Conservation (phyloP, 768 basidiomycete genomes). For the Rhizopogon rudus region DNA sequence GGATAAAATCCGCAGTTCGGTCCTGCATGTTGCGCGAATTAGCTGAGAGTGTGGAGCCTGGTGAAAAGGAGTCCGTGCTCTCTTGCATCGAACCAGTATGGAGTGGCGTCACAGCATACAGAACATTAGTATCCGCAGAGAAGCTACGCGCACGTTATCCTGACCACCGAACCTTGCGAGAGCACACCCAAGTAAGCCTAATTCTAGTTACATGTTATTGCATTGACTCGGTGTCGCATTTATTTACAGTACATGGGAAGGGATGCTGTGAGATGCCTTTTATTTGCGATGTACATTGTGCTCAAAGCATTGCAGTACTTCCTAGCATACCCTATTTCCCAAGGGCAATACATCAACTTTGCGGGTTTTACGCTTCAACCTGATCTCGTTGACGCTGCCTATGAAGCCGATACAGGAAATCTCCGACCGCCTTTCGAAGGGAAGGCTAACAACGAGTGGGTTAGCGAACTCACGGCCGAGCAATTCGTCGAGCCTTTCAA, state of each 20-base stretch:
- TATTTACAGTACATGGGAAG: conserved; percentile 53
- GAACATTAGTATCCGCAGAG: conserved; percentile 52
- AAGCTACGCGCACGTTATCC: conserved; percentile 37
- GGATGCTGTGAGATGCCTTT: conserved; percentile 33
- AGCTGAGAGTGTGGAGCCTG: conserved; percentile 28
- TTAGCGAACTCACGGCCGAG: conserved; percentile 37
- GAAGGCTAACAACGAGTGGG: conserved; percentile 40
- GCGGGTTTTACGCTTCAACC: conserved; percentile 50
- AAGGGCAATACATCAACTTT: conserved; percentile 56
- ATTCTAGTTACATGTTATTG: background rate
- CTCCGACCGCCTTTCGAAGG: conserved; percentile 15
- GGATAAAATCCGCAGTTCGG: conserved; percentile 51
- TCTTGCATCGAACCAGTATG: conserved; percentile 48
- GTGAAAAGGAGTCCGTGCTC: conserved; percentile 36
- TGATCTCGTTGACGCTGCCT: conserved; percentile 47
- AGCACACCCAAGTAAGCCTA: conserved; percentile 41
- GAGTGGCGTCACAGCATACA: conserved; percentile 57
- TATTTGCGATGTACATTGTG: background rate
- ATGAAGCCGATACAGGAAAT: conserved; percentile 10
- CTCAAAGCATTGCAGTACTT: conserved; percentile 39
- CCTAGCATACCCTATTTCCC: conserved; percentile 57
- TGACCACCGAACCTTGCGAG: conserved; percentile 41
- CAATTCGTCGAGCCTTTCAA: conserved; percentile 43
- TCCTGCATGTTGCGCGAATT: conserved; percentile 28
- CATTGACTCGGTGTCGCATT: background rate